A percentile compares a stretch with the other conserved stretches of the same genome.
Evolutionary conservation across 371 early-diverging fungal genomes (phyloP).

Genomic region (Rhizoclosmatium hyalinum): DNA sequence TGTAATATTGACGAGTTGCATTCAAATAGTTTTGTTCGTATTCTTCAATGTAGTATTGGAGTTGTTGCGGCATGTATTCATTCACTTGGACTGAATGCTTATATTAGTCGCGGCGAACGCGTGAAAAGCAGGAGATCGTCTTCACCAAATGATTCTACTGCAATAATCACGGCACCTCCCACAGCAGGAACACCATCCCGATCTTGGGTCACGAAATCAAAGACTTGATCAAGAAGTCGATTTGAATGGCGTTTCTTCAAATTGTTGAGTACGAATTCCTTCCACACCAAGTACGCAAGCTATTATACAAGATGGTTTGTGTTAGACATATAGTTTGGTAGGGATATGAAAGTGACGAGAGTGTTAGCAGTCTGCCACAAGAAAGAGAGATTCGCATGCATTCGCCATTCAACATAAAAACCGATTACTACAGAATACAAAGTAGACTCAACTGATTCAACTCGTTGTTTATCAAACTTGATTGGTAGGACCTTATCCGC

Average conservation of each 20-base stretch:
- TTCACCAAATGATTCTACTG: constrained; percentile 67
- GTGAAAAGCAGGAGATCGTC: not conserved
- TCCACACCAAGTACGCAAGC: constrained; percentile 80
- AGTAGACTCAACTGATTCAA: constrained; percentile 56
- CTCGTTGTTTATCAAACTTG: constrained; percentile 60
- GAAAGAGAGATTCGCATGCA: not conserved
- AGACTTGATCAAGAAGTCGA: constrained; percentile 71
- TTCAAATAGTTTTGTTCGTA: constrained; percentile 79
- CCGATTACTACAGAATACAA: not conserved
- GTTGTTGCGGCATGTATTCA: constrained; percentile 71
- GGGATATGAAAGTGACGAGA: not conserved
- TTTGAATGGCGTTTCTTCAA: constrained; percentile 71
- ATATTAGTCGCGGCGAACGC: not conserved
- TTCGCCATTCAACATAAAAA: not conserved
- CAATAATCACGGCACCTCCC: constrained; percentile 54
- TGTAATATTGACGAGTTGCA: constrained; percentile 75
- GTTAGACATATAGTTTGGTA: not conserved
- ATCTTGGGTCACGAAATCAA: constrained; percentile 73
- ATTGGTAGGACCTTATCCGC: constrained; percentile 35
- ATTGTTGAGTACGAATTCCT: constrained; percentile 66
- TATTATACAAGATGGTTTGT: constrained; percentile 25
- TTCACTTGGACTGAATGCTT: constrained; percentile 66
- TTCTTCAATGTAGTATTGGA: constrained; percentile 78
- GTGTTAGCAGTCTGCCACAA: not conserved
- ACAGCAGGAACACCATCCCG: constrained; percentile 71